Conservation (phyloP, 2,329 filamentous ascomycete genomes). For the Aspergillus novofumigatus region DNA sequence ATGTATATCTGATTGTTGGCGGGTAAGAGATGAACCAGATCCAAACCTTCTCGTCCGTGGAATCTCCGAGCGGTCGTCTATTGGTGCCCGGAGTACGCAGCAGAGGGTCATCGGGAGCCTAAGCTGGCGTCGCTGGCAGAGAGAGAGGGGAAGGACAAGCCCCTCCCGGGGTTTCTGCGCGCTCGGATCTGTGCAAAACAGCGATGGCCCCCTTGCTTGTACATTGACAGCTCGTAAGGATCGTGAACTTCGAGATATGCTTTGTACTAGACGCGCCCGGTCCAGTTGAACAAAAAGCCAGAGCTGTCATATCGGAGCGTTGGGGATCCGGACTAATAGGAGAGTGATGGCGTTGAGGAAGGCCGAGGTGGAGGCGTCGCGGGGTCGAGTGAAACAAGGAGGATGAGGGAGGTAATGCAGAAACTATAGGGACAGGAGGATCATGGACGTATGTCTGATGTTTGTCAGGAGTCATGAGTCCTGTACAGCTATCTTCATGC, state of each 20-base stretch:
- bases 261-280: background rate
- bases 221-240: background rate
- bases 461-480: background rate
- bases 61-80: background rate
- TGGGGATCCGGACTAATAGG: background rate
- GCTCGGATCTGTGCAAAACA: background rate
- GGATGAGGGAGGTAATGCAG: background rate
- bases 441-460: background rate
- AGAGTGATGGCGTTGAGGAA: background rate
- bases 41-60: background rate
- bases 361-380: background rate
- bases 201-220: background rate
- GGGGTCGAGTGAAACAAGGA: background rate
- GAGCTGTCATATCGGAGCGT: background rate
- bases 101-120: background rate
- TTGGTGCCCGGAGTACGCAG: background rate
- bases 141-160: background rate
- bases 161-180: background rate
- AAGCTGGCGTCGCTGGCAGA: background rate
- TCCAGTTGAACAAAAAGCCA: background rate
- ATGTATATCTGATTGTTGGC: background rate
- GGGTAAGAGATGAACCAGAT: background rate
- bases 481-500: background rate
- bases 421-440: background rate
- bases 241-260: background rate